Conservation (phyloP, 805 yeast genomes). For the Clavispora carvajalis region DNA sequence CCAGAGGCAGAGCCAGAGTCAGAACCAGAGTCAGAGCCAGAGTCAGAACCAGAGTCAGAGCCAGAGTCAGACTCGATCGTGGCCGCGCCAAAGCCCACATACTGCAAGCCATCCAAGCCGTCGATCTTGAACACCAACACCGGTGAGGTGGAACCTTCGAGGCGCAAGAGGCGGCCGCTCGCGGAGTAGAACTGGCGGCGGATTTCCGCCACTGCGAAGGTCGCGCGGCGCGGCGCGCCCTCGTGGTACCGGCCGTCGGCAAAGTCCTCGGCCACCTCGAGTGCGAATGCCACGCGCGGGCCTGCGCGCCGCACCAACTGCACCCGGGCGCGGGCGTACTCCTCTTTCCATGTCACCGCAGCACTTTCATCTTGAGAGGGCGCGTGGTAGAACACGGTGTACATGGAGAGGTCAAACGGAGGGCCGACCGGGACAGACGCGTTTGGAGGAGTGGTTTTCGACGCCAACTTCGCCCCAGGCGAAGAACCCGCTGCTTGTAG, state of each 20-base stretch:
- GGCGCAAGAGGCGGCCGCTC: slow-evolving; percentile 57
- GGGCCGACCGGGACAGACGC: slow-evolving; percentile 46
- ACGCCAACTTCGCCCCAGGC: too few relatives aligned
- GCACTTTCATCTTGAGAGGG: neutral
- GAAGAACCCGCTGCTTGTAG: too few relatives aligned
- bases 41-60: slow-evolving; percentile 4
- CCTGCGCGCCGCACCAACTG: slow-evolving; percentile 22
- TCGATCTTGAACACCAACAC: slow-evolving; percentile 55
- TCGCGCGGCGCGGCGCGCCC: slow-evolving; percentile 34
- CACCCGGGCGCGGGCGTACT: slow-evolving; percentile 51
- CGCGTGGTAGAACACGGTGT: slow-evolving; percentile 56
- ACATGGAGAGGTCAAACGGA: slow-evolving; percentile 49
- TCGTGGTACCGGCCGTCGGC: slow-evolving; percentile 74
- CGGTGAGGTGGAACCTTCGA: slow-evolving; percentile 60
- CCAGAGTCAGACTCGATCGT: slow-evolving; percentile 11
- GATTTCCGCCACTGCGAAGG: slow-evolving; percentile 37
- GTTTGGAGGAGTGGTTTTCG: too few relatives aligned
- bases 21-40: slow-evolving; percentile 1
- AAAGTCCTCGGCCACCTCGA: slow-evolving; percentile 52
- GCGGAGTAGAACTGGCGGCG: slow-evolving; percentile 60
- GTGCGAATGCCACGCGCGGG: slow-evolving; percentile 34
- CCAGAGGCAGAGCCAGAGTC: neutral
- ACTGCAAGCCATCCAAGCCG: slow-evolving; percentile 8
- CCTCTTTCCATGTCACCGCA: slow-evolving; percentile 68
- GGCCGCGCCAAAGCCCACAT: slow-evolving; percentile 19